Evolutionary conservation across 176 grass and related monocot genomes (phyloP).

Genomic region (Hsuehochloa calcarea): DNA sequence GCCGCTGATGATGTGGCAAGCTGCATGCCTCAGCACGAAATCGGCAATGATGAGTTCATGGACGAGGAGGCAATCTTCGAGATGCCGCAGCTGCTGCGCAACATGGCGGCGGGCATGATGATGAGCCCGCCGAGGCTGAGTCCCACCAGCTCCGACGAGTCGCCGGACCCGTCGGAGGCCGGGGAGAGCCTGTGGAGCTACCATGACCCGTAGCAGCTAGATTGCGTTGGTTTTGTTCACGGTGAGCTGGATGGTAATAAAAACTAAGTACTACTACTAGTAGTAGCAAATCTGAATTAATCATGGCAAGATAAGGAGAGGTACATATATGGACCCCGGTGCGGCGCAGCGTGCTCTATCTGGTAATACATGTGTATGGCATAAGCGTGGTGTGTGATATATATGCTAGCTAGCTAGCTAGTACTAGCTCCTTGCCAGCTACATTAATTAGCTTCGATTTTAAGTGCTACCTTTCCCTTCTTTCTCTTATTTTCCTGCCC

Average conservation of each 20-base stretch:
- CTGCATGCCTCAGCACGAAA: background rate
- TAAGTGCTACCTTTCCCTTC: background rate
- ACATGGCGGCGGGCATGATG: slow-evolving; percentile 98
- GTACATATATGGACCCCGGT: slow-evolving; percentile 27
- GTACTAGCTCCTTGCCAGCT: background rate
- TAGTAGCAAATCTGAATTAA: slow-evolving; percentile 35
- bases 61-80: slow-evolving; percentile 94
- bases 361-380: slow-evolving; percentile 18
- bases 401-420: background rate
- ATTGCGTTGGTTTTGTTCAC: slow-evolving; percentile 7
- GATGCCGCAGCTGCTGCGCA: slow-evolving; percentile 80
- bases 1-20: background rate
- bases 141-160: slow-evolving; percentile 58
- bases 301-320: background rate
- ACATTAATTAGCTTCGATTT: background rate
- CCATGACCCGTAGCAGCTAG: slow-evolving; percentile 45
- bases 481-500: background rate
- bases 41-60: slow-evolving; percentile 50
- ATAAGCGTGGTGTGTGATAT: slow-evolving; percentile 10
- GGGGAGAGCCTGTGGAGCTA: slow-evolving; percentile 85
- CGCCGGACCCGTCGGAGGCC: slow-evolving; percentile 45
- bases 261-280: slow-evolving; percentile 1
- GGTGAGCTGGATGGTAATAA: slow-evolving; percentile 32
- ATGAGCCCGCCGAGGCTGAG: slow-evolving; percentile 92
- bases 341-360: slow-evolving; percentile 12